phyloP scores from a whole-genome alignment of 2,329 filamentous ascomycete species.

The Verticillium zaregamsianum region DNA sequence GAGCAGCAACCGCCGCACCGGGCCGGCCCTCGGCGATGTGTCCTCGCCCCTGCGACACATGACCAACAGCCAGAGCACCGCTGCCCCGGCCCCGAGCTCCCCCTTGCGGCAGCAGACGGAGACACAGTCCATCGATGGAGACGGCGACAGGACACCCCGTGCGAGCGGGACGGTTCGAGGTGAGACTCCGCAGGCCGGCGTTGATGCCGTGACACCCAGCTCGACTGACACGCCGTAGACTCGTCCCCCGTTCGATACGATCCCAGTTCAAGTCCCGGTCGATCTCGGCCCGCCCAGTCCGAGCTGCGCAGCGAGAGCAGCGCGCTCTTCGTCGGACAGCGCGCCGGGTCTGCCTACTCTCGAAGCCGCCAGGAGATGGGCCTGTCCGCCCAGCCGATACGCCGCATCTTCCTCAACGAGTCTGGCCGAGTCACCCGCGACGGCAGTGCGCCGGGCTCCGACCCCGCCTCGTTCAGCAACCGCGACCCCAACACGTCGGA shows the following conservation, averaged over 20 bases:
- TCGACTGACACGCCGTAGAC: conserved; percentile 44
- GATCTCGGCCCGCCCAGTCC: conserved; percentile 53
- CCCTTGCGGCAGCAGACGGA: conserved; percentile 56
- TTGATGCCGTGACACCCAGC: neutral
- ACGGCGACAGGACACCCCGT: conserved; percentile 65
- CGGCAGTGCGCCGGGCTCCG: conserved; percentile 43
- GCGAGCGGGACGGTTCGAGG: conserved; percentile 62
- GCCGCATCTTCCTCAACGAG: conserved; percentile 57
- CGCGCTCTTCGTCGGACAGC: conserved; percentile 71
- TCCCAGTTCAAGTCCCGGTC: conserved; percentile 82
- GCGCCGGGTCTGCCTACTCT: conserved; percentile 55
- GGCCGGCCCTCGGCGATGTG: conserved; percentile 28
- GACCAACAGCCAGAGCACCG: conserved; percentile 52
- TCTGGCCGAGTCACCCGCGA: conserved; percentile 54
- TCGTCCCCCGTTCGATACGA: conserved; percentile 92
- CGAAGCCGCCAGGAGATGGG: conserved; percentile 72
- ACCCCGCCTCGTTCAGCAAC: conserved; percentile 57
- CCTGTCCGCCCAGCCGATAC: conserved; percentile 45
- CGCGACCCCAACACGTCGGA: conserved; percentile 83
- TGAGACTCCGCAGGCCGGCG: conserved; percentile 24
- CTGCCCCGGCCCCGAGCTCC: conserved; percentile 46
- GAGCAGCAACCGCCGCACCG: conserved; percentile 22
- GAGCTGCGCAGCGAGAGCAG: conserved; percentile 81
- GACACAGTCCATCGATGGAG: conserved; percentile 44
- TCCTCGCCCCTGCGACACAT: conserved; percentile 55